Percentiles rank a stretch among this genome's conserved stretches.
Evolutionary conservation across 352 stramenopile genomes (phyloP).

Genomic region (Pythium phragmiticola): DNA sequence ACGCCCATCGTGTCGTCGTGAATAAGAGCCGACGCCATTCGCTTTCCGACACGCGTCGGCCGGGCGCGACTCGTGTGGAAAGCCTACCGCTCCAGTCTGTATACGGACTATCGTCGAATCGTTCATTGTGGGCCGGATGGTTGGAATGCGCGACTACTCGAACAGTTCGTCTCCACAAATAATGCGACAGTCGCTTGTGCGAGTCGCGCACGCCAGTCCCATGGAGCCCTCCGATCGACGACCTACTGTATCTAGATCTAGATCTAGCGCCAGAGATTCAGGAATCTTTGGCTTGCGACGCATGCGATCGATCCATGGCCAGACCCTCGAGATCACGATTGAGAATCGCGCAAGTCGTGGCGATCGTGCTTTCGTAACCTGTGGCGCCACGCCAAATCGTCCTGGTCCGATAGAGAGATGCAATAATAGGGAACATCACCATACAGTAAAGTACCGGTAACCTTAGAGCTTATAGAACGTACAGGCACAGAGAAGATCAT

Average conservation of each 20-base stretch:
- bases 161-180: not conserved
- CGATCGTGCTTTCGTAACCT: not conserved
- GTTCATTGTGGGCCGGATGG: no score
- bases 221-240: not conserved
- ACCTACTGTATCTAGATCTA: constrained; percentile 2
- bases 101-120: no score
- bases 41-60: no score
- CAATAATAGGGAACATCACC: no score
- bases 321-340: not conserved
- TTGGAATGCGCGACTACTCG: no score
- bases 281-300: not conserved
- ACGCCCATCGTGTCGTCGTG: no score
- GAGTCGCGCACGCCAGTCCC: not conserved
- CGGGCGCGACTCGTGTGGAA: no score
- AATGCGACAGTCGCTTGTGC: constrained; percentile 5
- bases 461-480: not conserved
- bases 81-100: no score
- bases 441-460: not conserved
- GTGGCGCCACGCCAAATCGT: not conserved
- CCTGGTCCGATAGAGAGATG: not conserved
- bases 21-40: no score
- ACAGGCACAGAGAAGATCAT: not conserved
- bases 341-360: constrained; percentile 3
- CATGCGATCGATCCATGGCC: not conserved
- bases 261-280: not conserved